Conservation (phyloP, 805 yeast species). For the Candida awuae region DNA sequence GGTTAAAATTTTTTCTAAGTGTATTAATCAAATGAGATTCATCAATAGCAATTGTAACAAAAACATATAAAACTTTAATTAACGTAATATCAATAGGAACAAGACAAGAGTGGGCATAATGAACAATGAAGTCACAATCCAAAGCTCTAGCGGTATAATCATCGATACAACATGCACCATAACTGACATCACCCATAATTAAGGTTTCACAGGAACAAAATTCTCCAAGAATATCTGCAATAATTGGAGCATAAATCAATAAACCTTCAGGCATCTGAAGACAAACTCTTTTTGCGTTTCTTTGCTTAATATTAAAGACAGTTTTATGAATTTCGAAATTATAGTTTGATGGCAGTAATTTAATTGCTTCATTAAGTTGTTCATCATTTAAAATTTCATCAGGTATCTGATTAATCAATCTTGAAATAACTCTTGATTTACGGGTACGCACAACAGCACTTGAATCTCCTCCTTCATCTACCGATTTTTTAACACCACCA, state of each 20-base stretch:
- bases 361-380: constrained; percentile 78
- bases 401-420: constrained; percentile 82
- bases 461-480: not conserved
- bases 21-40: constrained; percentile 76
- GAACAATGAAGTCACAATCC: constrained; percentile 90
- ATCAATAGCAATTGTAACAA: constrained; percentile 88
- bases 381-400: constrained; percentile 70
- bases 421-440: constrained; percentile 36
- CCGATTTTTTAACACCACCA: constrained; percentile 21
- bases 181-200: constrained; percentile 97
- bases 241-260: constrained; percentile 74
- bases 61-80: constrained; percentile 88
- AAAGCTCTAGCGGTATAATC: constrained; percentile 90
- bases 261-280: constrained; percentile 97
- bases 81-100: constrained; percentile 91
- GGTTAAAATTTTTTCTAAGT: constrained; percentile 55
- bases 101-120: constrained; percentile 94
- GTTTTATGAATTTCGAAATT: constrained; percentile 95
- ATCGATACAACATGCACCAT: constrained; percentile 98
- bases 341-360: constrained; percentile 79
- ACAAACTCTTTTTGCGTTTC: constrained; percentile 74
- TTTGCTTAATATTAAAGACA: constrained; percentile 80
- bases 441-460: constrained; percentile 13
- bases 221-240: constrained; percentile 89
- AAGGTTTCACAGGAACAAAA: constrained; percentile 81